Percentiles rank a stretch among this genome's conserved stretches.
These are phyloP conservation scores for Drosera capensis DNA, from an alignment of 148 eudicot genomes.

Conservation along the genomic window DNA sequence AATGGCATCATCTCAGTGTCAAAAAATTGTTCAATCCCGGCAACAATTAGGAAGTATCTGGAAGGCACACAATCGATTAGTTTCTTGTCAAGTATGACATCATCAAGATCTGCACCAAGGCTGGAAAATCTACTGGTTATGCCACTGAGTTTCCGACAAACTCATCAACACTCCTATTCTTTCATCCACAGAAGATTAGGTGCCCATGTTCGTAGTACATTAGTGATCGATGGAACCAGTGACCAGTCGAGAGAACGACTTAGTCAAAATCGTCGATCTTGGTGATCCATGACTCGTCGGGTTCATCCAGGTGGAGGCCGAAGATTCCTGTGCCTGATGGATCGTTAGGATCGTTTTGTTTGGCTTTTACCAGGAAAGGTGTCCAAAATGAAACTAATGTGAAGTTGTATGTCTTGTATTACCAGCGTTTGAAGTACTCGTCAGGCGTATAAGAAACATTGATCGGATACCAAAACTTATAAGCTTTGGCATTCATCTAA, in stretches of 20 bases:
- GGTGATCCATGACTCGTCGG: conserved; percentile 8
- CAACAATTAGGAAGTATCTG: too few species aligned
- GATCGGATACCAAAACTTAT: too few species aligned
- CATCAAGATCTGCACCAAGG: too few species aligned
- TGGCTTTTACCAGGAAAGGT: conserved; percentile 10
- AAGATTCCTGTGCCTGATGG: conserved; percentile 9
- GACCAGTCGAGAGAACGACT: conserved; percentile 8
- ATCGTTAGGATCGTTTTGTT: conserved; percentile 2
- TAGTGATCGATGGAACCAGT: conserved; percentile 7
- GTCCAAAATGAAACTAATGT: conserved; percentile 17
- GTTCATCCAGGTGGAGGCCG: conserved; percentile 18
- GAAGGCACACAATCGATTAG: too few species aligned
- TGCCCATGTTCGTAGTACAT: conserved; percentile 8
- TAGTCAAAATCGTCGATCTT: conserved; percentile 9
- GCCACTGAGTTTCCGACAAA: too few species aligned
- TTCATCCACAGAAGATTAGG: conserved; percentile 16
- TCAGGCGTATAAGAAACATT: conserved; percentile 10
- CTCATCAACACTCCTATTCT: too few species aligned
- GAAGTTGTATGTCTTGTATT: conserved; percentile 21
- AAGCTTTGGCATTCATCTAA: too few species aligned
- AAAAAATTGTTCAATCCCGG: too few species aligned
- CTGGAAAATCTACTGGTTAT: too few species aligned
- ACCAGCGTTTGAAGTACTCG: conserved; percentile 12
- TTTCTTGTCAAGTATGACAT: too few species aligned
- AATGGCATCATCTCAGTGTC: too few species aligned